Evolutionary conservation across 2,329 filamentous ascomycete genomes (phyloP), one percentile per base, ranked within the genome.

Genomic region (Nigrograna mackinnonii): DNA sequence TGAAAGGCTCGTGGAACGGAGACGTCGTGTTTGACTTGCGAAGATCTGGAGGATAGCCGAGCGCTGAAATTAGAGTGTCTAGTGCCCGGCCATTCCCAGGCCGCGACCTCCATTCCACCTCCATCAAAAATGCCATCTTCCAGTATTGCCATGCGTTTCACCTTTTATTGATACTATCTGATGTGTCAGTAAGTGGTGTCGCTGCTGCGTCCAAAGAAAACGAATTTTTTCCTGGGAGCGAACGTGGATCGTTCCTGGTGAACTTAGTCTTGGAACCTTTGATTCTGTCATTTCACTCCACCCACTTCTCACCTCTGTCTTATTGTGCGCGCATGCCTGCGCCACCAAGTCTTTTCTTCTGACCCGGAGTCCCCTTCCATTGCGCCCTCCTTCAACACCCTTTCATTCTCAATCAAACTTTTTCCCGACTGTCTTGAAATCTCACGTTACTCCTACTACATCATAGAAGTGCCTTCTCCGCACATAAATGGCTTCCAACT

Each of bases 11-110:
- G 11, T 17, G 31, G 11, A 33, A 17, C 16, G 11, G 31, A 33
- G 31, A 12, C 9, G 31, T 17, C 13, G 31, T 33, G n/a, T 33
- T 33, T 13, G 9, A 33, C 18, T 9, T 50, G 51, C 51, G 43
- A 48, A 46, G 54, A 55, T 52, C 18, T 17, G 31, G 18, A 12
- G 52, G 53, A 52, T 62, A 60, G 56, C 60, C 62, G 62, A 66
- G 60, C n/a, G n/a, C 62, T 66, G 61, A 64, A 64, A 63, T 66
- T 63, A 63, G 49, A 43, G 49, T 57, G 36, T 52, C 49, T 59
- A 64, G 64, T 47, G 62, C 55, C 52, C 44, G 50, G 37, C 54
- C 46, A 54, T 46, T 54, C 37, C 44, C 40, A 54, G 53, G 48
- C 51, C 54, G 50, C 49, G 53, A 52, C 51, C 58, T 53, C 44